These are phyloP conservation scores for Fremontodendron californicum DNA, from an alignment of 345 rosid genomes.

Conservation along the genomic window DNA sequence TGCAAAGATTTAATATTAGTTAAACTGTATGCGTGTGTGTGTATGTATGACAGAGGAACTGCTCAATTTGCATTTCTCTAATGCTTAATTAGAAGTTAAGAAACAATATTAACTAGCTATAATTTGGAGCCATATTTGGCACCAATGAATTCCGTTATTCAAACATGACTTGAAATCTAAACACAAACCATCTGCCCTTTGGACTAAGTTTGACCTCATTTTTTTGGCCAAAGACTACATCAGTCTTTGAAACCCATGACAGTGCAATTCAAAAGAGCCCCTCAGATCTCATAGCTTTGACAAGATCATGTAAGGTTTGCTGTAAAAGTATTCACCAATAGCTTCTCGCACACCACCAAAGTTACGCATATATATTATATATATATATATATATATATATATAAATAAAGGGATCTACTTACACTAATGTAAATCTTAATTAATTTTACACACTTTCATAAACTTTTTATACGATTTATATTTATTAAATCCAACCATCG, in stretches of 20 bases:
- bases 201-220: background rate
- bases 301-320: background rate
- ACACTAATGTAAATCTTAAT: too few relatives aligned
- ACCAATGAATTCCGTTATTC: background rate
- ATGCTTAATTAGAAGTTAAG: background rate
- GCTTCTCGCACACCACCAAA: background rate
- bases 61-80: background rate
- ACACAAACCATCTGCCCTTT: background rate
- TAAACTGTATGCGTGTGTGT: background rate
- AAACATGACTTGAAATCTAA: background rate
- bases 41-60: background rate
- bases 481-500: too few relatives aligned
- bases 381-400: too few relatives aligned
- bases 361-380: too few relatives aligned
- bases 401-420: too few relatives aligned
- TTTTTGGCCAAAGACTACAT: background rate
- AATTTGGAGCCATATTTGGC: background rate
- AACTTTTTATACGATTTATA: too few relatives aligned
- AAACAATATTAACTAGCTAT: background rate
- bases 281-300: background rate
- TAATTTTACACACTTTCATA: too few relatives aligned
- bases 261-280: background rate
- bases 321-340: too few relatives aligned
- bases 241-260: background rate
- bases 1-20: background rate